Base-by-base conservation (phyloP, 78 protist genomes). In the Chrysochromulina parva region DNA sequence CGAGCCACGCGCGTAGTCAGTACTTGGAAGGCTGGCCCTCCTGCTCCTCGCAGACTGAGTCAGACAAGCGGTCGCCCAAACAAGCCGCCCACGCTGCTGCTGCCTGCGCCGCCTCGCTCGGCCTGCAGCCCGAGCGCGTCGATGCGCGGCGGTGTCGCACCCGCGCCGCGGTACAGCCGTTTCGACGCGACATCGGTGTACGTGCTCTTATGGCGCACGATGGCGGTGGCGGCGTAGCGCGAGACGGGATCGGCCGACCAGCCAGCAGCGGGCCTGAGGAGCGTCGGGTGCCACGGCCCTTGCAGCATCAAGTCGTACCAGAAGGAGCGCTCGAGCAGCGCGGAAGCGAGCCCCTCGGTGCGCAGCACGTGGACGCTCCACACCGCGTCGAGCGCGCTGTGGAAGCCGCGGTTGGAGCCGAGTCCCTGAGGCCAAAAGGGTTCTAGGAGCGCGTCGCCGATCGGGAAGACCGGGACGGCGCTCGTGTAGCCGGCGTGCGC, bases 401-500 rank as follows among this genome's bases (percentile, higher is more conserved):
- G 87, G 28, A 81, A 53, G 13, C 52, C 87, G 38, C 87, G 59
- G 47, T 22, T 28, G 19, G 87, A 3, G 87, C 87, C 87, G 28
- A 26, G 26, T 4, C 87, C 87, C 38, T 81, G 59, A 26, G 87
- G 87, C 87, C 87, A 81, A 24, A 81, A 81, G 47, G 87, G 87
- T 38, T 81, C 87, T 3, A 81, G 59, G 10, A 81, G 3, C 11
- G 87, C 87, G 55, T 81, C 87, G 26, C 87, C 87, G 26, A 20
- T 2, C 62, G 62, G 87, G 9, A 55, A 38, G 24, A 60, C 66
- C 26, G 60, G 60, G 20, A 60, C 24, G 26, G 24, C 24, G 66
- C 20, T 1, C 66, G 66, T 20, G 24, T 1, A 16, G 26, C 4
- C 66, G 24, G 24, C 66, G 66, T 20, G 24, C 24, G 66, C 66